These are phyloP conservation scores for Tricholoma furcatifolium DNA, from an alignment of 768 basidiomycete species.

Conservation along the genomic window DNA sequence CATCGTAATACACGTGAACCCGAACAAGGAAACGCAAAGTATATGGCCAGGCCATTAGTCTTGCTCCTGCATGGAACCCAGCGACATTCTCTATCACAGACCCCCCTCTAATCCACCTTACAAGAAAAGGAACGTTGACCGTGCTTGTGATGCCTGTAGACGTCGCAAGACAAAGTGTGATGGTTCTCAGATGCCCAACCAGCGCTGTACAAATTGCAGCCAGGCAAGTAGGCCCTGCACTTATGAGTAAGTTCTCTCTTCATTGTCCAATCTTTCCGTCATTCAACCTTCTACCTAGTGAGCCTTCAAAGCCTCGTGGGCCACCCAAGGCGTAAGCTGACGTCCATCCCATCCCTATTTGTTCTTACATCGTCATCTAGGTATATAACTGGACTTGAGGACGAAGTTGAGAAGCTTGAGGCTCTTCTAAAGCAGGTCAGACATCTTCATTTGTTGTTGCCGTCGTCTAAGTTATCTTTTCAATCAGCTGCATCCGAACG, in stretches of 20 bases:
- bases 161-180: slow-evolving; percentile 62
- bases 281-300: slow-evolving; percentile 33
- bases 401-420: slow-evolving; percentile 57
- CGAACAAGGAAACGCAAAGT: slow-evolving; percentile 9
- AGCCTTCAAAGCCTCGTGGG: slow-evolving; percentile 62
- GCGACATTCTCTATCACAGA: slow-evolving; percentile 1
- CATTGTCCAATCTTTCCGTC: neutral
- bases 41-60: slow-evolving; percentile 8
- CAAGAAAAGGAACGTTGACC: slow-evolving; percentile 48
- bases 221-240: slow-evolving; percentile 53
- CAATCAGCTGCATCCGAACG: slow-evolving; percentile 56
- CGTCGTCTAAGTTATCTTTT: neutral
- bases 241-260: slow-evolving; percentile 46
- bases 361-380: slow-evolving; percentile 25
- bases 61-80: slow-evolving; percentile 14
- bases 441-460: neutral
- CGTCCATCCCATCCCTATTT: slow-evolving; percentile 1
- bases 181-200: slow-evolving; percentile 48
- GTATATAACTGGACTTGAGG: slow-evolving; percentile 59
- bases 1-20: slow-evolving; percentile 13
- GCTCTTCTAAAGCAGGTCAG: slow-evolving; percentile 50
- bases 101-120: slow-evolving; percentile 8
- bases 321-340: slow-evolving; percentile 64
- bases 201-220: slow-evolving; percentile 58
- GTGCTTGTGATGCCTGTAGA: slow-evolving; percentile 61